These are phyloP conservation scores for Acer campestre DNA, from an alignment of 345 rosid species.

Conservation along the genomic window DNA sequence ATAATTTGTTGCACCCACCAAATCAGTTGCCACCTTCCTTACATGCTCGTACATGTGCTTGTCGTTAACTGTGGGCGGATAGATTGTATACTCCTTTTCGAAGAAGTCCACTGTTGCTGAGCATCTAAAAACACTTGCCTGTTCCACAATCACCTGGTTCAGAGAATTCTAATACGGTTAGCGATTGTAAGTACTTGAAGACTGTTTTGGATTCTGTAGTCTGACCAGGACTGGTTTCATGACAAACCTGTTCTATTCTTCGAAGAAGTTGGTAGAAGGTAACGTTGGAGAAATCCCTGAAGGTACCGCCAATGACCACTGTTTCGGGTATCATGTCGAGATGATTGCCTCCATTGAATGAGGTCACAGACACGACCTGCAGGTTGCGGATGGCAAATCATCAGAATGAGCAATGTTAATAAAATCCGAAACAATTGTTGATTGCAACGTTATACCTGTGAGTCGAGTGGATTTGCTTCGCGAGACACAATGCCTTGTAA, in stretches of 20 bases:
- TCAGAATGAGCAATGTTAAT: not conserved
- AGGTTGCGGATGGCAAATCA: not conserved
- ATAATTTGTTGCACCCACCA: slow-evolving; percentile 61
- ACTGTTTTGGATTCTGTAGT: not conserved
- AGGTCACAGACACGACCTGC: slow-evolving; percentile 86
- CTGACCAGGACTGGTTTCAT: not conserved
- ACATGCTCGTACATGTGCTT: slow-evolving; percentile 68
- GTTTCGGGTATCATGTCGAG: slow-evolving; percentile 49
- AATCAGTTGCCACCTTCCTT: slow-evolving; percentile 57
- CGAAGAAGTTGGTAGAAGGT: slow-evolving; percentile 66
- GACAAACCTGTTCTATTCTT: slow-evolving; percentile 67
- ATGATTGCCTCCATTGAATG: slow-evolving; percentile 61
- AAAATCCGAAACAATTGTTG: not conserved
- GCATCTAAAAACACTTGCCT: slow-evolving; percentile 69
- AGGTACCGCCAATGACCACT: slow-evolving; percentile 75
- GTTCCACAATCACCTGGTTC: slow-evolving; percentile 72
- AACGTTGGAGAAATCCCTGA: slow-evolving; percentile 77
- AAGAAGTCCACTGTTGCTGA: slow-evolving; percentile 69
- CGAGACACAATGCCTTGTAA: slow-evolving; percentile 87
- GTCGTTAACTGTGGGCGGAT: slow-evolving; percentile 74
- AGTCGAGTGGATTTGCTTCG: slow-evolving; percentile 81
- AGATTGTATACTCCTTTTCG: slow-evolving; percentile 59
- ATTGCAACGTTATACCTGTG: slow-evolving; percentile 46
- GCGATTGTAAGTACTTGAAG: too few relatives aligned
- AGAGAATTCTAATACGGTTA: not conserved